Evolutionary conservation across 2,329 filamentous ascomycete species (phyloP).

Genomic region (Ophiostoma himal-ulmi): DNA sequence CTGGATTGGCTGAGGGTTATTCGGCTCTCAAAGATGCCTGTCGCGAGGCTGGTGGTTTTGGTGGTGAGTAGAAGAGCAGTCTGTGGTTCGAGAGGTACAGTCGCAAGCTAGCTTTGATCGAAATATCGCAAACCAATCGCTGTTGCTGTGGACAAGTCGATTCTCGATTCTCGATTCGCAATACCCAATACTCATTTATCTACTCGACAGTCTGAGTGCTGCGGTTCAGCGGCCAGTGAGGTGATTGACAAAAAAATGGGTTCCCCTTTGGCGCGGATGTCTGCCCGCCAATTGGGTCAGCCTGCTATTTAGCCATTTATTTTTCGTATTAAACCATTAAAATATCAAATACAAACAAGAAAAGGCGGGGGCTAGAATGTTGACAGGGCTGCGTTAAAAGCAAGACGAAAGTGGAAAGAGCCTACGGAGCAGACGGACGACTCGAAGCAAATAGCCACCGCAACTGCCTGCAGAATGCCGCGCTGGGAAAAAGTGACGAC

Average conservation of each 20-base stretch:
- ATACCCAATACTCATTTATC: neutral
- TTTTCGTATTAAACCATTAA: neutral
- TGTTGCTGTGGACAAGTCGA: neutral
- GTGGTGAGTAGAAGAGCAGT: neutral
- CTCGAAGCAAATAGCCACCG: neutral
- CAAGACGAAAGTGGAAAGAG: neutral
- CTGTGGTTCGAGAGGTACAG: too few relatives aligned
- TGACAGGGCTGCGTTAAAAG: neutral
- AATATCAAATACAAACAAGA: neutral
- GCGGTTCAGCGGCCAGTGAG: slow-evolving; percentile 8
- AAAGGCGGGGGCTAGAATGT: slow-evolving; percentile 7
- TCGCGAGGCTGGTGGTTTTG: neutral
- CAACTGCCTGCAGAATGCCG: slow-evolving; percentile 5
- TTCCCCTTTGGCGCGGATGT: slow-evolving; percentile 5
- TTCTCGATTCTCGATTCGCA: too few relatives aligned
- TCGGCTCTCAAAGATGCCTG: neutral
- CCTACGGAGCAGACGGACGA: too few relatives aligned
- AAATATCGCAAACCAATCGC: neutral
- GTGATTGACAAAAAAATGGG: slow-evolving; percentile 13
- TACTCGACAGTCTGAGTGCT: neutral
- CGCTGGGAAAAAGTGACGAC: neutral
- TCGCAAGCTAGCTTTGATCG: too few relatives aligned
- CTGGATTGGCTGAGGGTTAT: neutral
- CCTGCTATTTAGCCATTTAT: neutral
- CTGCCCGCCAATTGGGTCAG: slow-evolving; percentile 6